Evolutionary conservation across 73 alveolate genomes (phyloP), one percentile per base, ranked within the genome.

Genomic region (Paramecium biaurelia): DNA sequence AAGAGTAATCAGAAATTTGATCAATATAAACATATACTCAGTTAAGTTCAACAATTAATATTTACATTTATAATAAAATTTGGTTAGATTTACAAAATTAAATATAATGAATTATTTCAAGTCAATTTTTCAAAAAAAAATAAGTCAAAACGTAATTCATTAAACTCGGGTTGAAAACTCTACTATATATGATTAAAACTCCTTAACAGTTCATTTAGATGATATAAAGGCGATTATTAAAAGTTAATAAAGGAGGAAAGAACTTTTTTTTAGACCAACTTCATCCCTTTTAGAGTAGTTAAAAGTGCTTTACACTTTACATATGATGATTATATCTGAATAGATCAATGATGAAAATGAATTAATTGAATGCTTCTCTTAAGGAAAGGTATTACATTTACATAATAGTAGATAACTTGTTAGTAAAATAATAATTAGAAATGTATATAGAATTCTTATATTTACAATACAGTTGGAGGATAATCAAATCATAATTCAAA

Each of bases 1-100:
- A 96, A 93, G 24, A 98, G 96, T 89, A 85, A 96, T 32, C 93
- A 98, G 12, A 96, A 93, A 87, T 98, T 95, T 92, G 95, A 97
- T 38, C 5, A 38, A 38, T 8, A 7, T 7, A 10, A 41, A 92
- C 92, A 67, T 97, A 96, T 95, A 98, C 98, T 11, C 98, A 95
- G 67, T 92, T 97, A 20, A 98, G 47, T 7, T 7, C 47, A 8
- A 12, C 8, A 7, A 38, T 38, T 38, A 3, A 38, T 38, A 7
- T 38, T 38, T 38, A 38, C 99, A 98, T 35, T 96, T 96, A 87
- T 82, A 93, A 63, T 96, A 96, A 67, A 28, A 7, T 63, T 63
- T 63, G 49, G 1, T 63, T 63, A 26, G 20, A 32, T 63, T 21
- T 0, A 41, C 47, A 63, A 63, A 63, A 23, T 63, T 12, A 2